Percentiles rank a stretch among this genome's conserved stretches.
Conservation (phyloP, 176 grass and related monocot genomes). For the Zea luxurians region DNA sequence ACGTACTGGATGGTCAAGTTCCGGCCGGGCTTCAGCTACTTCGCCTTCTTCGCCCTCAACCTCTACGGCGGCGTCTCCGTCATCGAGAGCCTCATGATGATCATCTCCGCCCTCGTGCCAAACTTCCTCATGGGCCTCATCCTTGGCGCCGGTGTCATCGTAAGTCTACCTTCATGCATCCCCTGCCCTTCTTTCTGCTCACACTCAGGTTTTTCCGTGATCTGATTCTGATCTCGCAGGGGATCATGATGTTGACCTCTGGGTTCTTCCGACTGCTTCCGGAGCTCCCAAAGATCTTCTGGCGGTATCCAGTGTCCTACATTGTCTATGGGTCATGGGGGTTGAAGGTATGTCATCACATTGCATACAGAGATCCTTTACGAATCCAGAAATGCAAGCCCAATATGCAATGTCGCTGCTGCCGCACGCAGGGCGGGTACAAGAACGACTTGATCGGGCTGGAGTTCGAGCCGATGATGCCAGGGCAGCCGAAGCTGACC, state of each 20-base stretch:
- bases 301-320: slow-evolving; percentile 83
- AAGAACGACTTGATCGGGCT: slow-evolving; percentile 92
- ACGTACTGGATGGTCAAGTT: slow-evolving; percentile 94
- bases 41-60: slow-evolving; percentile 64
- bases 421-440: slow-evolving; percentile 55
- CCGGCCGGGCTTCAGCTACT: slow-evolving; percentile 62
- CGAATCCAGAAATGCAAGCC: not conserved
- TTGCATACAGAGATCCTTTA: not conserved
- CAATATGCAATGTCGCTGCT: not conserved
- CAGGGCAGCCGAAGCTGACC: slow-evolving; percentile 64
- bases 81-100: slow-evolving; percentile 98
- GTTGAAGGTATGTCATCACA: slow-evolving; percentile 54
- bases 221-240: slow-evolving; percentile 37
- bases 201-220: not conserved
- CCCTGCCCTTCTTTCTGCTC: not conserved
- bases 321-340: slow-evolving; percentile 93
- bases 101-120: slow-evolving; percentile 85
- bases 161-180: slow-evolving; percentile 10
- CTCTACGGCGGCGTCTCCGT: slow-evolving; percentile 80
- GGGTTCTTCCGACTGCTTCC: slow-evolving; percentile 92
- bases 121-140: slow-evolving; percentile 96
- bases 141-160: slow-evolving; percentile 86
- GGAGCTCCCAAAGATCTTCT: slow-evolving; percentile 86
- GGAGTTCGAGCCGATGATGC: slow-evolving; percentile 87
- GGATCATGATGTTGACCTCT: slow-evolving; percentile 98